A percentile compares a stretch with the other conserved stretches of the same genome.
Conservation (phyloP, 441 rosid genomes). For the Gossypium lobatum region DNA sequence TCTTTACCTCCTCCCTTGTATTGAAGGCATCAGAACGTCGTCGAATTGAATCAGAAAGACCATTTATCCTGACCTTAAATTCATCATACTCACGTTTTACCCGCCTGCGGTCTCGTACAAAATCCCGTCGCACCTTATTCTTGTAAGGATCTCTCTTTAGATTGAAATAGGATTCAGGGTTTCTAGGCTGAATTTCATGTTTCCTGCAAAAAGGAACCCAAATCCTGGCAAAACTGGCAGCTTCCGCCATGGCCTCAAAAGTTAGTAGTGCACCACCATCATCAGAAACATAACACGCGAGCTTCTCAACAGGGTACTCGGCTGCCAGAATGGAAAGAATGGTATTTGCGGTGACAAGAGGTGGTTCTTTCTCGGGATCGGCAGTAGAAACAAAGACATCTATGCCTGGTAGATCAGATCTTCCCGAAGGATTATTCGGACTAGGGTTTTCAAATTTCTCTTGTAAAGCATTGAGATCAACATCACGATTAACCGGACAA, state of each 20-base stretch:
- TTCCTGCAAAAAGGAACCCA: slow-evolving; percentile 81
- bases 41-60: slow-evolving; percentile 58
- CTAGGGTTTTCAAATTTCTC: slow-evolving; percentile 47
- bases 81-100: slow-evolving; percentile 65
- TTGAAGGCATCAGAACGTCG: slow-evolving; percentile 61
- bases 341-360: slow-evolving; percentile 68
- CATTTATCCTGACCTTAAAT: slow-evolving; percentile 59
- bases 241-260: slow-evolving; percentile 80
- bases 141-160: slow-evolving; percentile 64
- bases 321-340: slow-evolving; percentile 60
- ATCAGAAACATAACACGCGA: slow-evolving; percentile 62
- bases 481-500: slow-evolving; percentile 41
- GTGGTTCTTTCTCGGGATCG: slow-evolving; percentile 73
- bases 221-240: slow-evolving; percentile 58
- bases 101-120: slow-evolving; percentile 54
- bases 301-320: slow-evolving; percentile 60
- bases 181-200: slow-evolving; percentile 58
- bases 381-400: slow-evolving; percentile 72
- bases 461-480: slow-evolving; percentile 45
- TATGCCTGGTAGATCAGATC: slow-evolving; percentile 66
- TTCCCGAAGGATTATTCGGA: slow-evolving; percentile 40
- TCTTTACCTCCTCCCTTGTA: slow-evolving; percentile 53
- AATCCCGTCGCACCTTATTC: slow-evolving; percentile 50
- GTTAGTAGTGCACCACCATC: slow-evolving; percentile 72
- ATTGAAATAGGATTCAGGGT: slow-evolving; percentile 65